Evolutionary conservation across 306 rosid genomes (phyloP).

Genomic region (Quercus engelmannii): DNA sequence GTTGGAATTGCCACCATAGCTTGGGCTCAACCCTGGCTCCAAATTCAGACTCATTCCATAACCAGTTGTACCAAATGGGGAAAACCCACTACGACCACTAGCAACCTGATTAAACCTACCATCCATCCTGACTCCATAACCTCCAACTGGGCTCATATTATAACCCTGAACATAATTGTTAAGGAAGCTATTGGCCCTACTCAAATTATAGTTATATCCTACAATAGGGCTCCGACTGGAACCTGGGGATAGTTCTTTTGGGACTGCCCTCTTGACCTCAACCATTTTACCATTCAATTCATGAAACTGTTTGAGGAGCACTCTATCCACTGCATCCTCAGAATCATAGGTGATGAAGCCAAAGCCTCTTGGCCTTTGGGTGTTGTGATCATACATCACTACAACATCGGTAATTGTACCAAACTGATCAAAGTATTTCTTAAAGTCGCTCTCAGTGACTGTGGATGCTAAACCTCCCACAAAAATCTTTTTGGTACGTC

Average conservation of each 20-base stretch:
- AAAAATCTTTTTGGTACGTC: conserved; percentile 80
- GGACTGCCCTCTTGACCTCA: conserved; percentile 95
- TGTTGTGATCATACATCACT: conserved; percentile 95
- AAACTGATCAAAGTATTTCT: conserved; percentile 80
- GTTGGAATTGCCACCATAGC: conserved; percentile 62
- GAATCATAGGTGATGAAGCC: conserved; percentile 95
- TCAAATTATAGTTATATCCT: conserved; percentile 66
- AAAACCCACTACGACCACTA: conserved; percentile 64
- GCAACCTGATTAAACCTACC: conserved; percentile 79
- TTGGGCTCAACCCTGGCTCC: conserved; percentile 74
- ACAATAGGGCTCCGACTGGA: conserved; percentile 65
- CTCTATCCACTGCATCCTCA: conserved; percentile 85
- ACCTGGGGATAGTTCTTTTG: conserved; percentile 85
- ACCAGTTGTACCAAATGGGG: conserved; percentile 63
- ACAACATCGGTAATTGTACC: conserved; percentile 85
- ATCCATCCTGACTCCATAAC: conserved; percentile 81
- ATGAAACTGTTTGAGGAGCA: conserved; percentile 78
- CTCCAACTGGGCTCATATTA: conserved; percentile 78
- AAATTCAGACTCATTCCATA: conserved; percentile 79
- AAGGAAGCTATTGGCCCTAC: conserved; percentile 61
- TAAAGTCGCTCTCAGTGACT: conserved; percentile 77
- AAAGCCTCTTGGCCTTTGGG: conserved; percentile 94
- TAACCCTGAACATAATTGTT: conserved; percentile 72
- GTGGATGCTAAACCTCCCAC: conserved; percentile 93
- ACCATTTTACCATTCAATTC: conserved; percentile 93